Evolutionary conservation across 345 rosid species (phyloP), one percentile per base, ranked within the genome.

Genomic region (Conringia planisiliqua): DNA sequence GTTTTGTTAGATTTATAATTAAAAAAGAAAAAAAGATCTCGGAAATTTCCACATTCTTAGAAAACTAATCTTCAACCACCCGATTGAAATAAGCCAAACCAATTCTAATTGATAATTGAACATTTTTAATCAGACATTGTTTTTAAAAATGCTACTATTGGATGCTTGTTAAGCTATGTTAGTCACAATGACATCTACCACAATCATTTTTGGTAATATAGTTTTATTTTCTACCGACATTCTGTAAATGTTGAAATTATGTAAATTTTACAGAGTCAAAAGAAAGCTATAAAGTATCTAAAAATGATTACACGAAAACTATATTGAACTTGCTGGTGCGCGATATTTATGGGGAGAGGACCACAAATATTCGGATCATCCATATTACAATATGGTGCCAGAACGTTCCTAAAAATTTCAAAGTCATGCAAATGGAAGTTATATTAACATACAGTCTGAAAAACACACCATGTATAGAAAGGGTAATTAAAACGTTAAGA

Each of bases 21-120:
- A 3, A 33, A 59, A 61, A 27, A n/a, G n/a, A 33, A 8, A 62
- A 68, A 24, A 54, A 32, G 7, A 24, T 55, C 18, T 54, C 55
- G 40, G 71, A 76, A 70, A 65, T 65, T 71, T 65, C 81, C 71
- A 77, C 54, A 38, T 38, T 65, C 10, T 56, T 55, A 57, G 77
- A 78, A 78, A 78, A 71, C 77, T 71, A 66, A 78, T 66, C 81
- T 78, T 20, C 77, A 78, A 78, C 81, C 43, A 78, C 81, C 55
- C 32, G 54, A 32, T 72, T 78, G 73, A 72, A 78, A 71, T 58
- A 69, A 65, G 42, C 50, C 72, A 46, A 61, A 68, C 18, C 3
- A 56, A 29, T 65, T 50, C 24, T 9, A 35, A 32, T 72, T 58
- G n/a, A 58, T 29, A 47, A 59, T 4, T 55, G 4, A 18, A 12